Evolutionary conservation across 2,329 filamentous ascomycete genomes (phyloP), one percentile per base, ranked within the genome.

Genomic region (Sphaerulina populicola): DNA sequence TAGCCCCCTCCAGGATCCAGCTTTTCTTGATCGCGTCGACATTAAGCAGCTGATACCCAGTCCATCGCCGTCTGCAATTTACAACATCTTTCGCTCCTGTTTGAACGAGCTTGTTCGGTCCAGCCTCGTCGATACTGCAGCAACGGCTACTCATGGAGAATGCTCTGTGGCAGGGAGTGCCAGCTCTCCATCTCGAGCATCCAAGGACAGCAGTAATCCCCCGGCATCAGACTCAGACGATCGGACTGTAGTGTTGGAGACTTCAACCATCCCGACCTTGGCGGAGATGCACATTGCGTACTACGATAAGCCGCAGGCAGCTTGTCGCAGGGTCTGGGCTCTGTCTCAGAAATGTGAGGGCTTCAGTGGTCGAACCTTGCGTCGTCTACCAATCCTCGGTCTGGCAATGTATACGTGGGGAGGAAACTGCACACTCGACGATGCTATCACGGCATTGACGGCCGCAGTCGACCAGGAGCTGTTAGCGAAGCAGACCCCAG

Each of bases 51-150:
- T 65, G 42, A 64, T 77, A 14, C 69, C 69, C 4, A 62, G 62
- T 5, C 69, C 75, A 6, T 68, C 65, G 4, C 54, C 61, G 2
- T 61, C 63, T 30, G 69, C 69, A 3, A 68, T 71, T 12, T 77
- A 77, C 58, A 70, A 73, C 47, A 76, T 77, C 43, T 70, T 75
- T 44, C 69, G 71, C 36, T 69, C 68, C n/a, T 74, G 71, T 35
- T 57, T 77, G 11, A 72, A 75, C 52, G 69, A 75, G 46, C 63
- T 76, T 15, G 65, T 70, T 15, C 61, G 64, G 10, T 65, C 65
- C 47, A 66, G 63, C 8, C 57, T 73, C 14, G 61, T 75, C 35
- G 59, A 66, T 47, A 50, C 62, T 4, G 38, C 45, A 14, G 44
- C 55, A n/a, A 21, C n/a, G 40, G 4, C 40, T n/a, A 31, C 12